Percentiles rank a stretch among this genome's conserved stretches.
Evolutionary conservation across 1,284 basidiomycete genomes (phyloP).

Genomic region (Meripilus lineatus): DNA sequence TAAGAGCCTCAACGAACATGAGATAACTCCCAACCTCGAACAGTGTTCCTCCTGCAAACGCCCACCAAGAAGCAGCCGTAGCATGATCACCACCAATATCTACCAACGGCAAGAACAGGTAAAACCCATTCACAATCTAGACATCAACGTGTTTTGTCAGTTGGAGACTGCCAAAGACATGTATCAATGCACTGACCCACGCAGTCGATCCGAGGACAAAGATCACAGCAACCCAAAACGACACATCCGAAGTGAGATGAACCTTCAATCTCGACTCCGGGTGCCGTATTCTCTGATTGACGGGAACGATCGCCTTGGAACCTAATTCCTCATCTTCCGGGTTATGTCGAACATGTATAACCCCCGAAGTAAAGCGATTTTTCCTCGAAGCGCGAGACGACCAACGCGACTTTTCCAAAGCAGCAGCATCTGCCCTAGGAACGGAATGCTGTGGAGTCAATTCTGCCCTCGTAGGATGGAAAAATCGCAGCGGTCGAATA

Average conservation of each 20-base stretch:
- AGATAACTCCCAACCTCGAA: slow-evolving; percentile 37
- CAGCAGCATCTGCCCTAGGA: not conserved
- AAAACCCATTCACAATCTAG: slow-evolving; percentile 52
- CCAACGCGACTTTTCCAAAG: slow-evolving; percentile 7
- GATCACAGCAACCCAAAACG: slow-evolving; percentile 26
- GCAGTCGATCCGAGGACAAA: slow-evolving; percentile 28
- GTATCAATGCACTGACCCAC: slow-evolving; percentile 16
- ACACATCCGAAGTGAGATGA: slow-evolving; percentile 21
- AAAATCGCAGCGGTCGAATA: slow-evolving; percentile 16
- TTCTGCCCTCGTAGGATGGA: slow-evolving; percentile 18
- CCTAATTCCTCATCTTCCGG: not conserved
- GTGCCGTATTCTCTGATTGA: slow-evolving; percentile 18
- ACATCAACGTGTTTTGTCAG: not conserved
- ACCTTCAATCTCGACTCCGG: slow-evolving; percentile 16
- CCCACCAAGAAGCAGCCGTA: slow-evolving; percentile 38
- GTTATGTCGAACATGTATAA: slow-evolving; percentile 10
- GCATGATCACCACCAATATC: slow-evolving; percentile 28
- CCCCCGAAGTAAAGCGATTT: slow-evolving; percentile 14
- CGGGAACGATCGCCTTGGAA: slow-evolving; percentile 8
- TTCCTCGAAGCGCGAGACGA: slow-evolving; percentile 18
- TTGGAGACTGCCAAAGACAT: not conserved
- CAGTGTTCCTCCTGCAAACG: slow-evolving; percentile 47
- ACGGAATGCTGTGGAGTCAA: slow-evolving; percentile 5
- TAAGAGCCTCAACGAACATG: slow-evolving; percentile 25
- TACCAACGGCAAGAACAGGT: slow-evolving; percentile 45